Percentiles rank a stretch among this genome's conserved stretches.
These are phyloP conservation scores for Cercospora nicotianae DNA, from an alignment of 2,329 filamentous ascomycete species.

Conservation along the genomic window DNA sequence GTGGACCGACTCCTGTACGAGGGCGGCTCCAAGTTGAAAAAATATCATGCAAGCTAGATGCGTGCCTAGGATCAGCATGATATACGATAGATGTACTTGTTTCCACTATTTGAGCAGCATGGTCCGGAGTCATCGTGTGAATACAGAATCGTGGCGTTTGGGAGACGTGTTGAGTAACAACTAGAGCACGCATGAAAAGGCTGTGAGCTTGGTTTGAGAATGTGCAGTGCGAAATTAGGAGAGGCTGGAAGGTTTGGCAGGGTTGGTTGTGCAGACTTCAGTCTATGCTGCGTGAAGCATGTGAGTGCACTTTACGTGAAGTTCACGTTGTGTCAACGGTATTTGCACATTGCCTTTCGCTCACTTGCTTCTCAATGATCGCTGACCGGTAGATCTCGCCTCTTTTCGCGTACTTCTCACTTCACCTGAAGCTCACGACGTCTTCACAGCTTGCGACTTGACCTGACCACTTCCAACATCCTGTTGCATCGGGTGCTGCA, in stretches of 20 bases:
- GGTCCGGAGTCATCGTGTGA: not conserved
- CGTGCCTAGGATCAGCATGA: slow-evolving; percentile 5
- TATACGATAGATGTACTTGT: slow-evolving; percentile 11
- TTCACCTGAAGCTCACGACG: not conserved
- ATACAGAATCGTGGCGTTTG: not conserved
- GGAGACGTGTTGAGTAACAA: not conserved
- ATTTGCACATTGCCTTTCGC: not conserved
- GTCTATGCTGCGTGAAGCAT: not conserved
- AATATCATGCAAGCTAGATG: slow-evolving; percentile 65
- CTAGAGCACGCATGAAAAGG: not conserved
- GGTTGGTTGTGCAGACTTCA: slow-evolving; percentile 1
- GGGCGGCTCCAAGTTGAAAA: slow-evolving; percentile 79
- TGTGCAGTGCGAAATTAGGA: not conserved
- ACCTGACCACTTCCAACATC: not conserved
- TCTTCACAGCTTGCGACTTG: not conserved
- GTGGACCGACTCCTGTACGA: slow-evolving; percentile 91
- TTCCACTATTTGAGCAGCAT: not conserved
- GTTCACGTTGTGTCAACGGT: slow-evolving; percentile 2
- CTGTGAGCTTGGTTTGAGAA: not conserved
- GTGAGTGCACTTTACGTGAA: slow-evolving; percentile 1
- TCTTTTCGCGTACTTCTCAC: not conserved
- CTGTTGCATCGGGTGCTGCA: not conserved
- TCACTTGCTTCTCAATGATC: not conserved
- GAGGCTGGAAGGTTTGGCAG: slow-evolving; percentile 6
- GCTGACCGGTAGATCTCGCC: not conserved